phyloP scores from a whole-genome alignment of 176 grass and related monocot species.

The Eremochloa ophiuroides region DNA sequence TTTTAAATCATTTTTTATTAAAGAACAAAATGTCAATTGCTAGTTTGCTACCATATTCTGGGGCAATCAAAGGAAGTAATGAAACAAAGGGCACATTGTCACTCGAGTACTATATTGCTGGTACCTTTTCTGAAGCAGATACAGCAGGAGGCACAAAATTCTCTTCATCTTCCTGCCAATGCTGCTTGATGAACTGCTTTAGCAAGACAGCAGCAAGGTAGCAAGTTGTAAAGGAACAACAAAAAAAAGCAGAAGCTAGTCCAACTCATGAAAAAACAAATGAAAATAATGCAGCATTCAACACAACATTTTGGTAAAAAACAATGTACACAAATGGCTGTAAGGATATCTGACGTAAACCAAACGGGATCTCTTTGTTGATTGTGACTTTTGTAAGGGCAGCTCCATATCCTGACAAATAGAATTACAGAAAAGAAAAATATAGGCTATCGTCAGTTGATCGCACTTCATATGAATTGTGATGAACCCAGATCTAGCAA shows the following conservation, averaged over 20 bases:
- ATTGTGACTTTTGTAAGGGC: constrained; percentile 79
- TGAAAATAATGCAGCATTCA: background rate
- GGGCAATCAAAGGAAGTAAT: background rate
- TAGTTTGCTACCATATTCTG: background rate
- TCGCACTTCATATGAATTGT: background rate
- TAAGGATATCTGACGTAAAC: constrained; percentile 95
- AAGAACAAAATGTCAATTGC: constrained; percentile 4
- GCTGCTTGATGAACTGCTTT: constrained; percentile 96
- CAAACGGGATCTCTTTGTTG: constrained; percentile 83
- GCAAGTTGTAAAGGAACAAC: constrained; percentile 49
- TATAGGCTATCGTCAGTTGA: background rate
- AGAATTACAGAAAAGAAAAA: constrained; percentile 7
- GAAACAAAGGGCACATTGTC: background rate
- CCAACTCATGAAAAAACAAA: background rate
- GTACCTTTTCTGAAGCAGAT: constrained; percentile 80
- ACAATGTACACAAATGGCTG: background rate
- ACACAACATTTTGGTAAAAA: background rate
- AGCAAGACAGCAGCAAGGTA: constrained; percentile 92
- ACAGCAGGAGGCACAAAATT: constrained; percentile 85
- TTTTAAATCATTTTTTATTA: background rate
- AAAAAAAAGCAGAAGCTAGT: background rate
- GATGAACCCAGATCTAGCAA: background rate
- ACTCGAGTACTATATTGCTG: background rate
- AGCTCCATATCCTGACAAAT: constrained; percentile 72
- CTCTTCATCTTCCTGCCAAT: constrained; percentile 92